Evolutionary conservation across 495 filamentous ascomycete species (phyloP), one percentile per base, ranked within the genome.

Genomic region (Talaromyces thailandensis): DNA sequence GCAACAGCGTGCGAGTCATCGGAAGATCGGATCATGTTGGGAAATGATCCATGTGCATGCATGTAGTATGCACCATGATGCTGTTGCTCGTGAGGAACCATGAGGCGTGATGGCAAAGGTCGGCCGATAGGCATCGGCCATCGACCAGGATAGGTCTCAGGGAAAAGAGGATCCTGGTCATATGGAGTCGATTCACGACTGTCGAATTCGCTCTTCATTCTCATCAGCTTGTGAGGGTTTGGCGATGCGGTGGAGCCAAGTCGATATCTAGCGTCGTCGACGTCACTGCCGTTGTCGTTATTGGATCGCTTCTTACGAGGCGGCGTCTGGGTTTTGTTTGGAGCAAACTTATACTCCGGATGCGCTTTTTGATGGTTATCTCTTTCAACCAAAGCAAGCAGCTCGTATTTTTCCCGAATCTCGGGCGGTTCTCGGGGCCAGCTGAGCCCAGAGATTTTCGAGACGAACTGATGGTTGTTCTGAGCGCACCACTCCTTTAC

Each of bases 401-500:
- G 76, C 70, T 92, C 90, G 79, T 91, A 98, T 70, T 90, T 84
- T n/a, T 86, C 81, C 11, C 86, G 83, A 57, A 97, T 70, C 26
- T 84, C 77, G 45, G 81, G 72, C 0, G 90, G 81, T 71, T 98
- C 94, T 63, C 91, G 73, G 29, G 84, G 85, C 94, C 94, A 98
- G 75, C 91, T 93, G 57, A 82, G 74, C 16, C 94, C 94, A 53
- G 89, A 88, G 23, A 92, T 83, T 23, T 84, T 84, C 2, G 94
- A 97, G 61, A 98, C 91, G 21, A 95, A 81, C 70, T 98, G 94
- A 68, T 98, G 93, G 75, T 98, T 97, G 74, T 92, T 93, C 68
- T 96, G 88, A 8, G 83, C 76, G 64, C 90, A 89, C 83, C 86
- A 91, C 45, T 82, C 73, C 72, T 97, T 97, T 61, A 88, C 88